phyloP scores from a whole-genome alignment of 1,284 basidiomycete genomes.

The Puccinia sorghi region DNA sequence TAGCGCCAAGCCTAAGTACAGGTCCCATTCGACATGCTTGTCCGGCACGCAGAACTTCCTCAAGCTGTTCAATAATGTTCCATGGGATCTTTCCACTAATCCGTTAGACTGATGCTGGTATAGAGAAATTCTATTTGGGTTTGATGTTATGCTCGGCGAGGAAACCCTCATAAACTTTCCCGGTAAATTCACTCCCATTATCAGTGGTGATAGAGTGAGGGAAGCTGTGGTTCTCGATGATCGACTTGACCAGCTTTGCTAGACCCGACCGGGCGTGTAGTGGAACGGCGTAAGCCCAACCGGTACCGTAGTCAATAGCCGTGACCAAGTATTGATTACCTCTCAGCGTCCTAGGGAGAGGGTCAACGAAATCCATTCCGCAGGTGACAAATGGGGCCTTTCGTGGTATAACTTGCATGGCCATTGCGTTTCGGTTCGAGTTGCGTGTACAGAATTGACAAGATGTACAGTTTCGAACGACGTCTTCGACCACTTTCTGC shows the following conservation, averaged over 20 bases:
- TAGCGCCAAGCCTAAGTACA: neutral
- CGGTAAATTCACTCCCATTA: no score
- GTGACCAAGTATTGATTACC: no score
- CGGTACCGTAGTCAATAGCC: no score
- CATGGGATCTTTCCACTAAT: conserved; percentile 13
- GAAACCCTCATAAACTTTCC: neutral
- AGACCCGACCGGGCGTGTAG: no score
- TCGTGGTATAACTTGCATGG: neutral
- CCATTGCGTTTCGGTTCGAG: neutral
- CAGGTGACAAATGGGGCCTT: no score
- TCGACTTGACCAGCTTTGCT: no score
- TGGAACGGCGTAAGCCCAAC: no score
- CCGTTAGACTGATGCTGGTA: conserved; percentile 22
- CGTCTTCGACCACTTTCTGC: neutral
- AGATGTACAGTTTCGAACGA: neutral
- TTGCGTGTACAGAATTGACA: neutral
- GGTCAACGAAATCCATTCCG: no score
- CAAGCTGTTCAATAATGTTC: neutral
- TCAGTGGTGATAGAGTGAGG: no score
- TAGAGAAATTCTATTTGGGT: neutral
- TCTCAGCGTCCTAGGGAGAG: no score
- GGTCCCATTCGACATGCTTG: neutral
- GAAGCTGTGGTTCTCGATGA: no score
- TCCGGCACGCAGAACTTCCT: neutral
- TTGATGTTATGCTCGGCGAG: neutral